Base-by-base conservation (phyloP, 2,329 filamentous ascomycete species). In the Teratosphaeria viscida region DNA sequence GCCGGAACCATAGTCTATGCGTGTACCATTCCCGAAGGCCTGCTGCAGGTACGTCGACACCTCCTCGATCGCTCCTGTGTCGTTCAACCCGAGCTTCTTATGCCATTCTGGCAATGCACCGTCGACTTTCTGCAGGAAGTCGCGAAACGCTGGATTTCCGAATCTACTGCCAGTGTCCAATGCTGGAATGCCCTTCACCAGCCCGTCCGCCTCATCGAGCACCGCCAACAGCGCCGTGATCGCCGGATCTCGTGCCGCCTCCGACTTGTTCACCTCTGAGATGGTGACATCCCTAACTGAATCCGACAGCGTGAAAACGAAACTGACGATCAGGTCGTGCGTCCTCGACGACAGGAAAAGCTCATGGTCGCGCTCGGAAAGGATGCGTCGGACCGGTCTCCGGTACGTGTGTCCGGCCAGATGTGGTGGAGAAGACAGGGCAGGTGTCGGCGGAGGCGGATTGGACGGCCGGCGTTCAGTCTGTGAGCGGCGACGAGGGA, bases 1-100 rank as follows among this genome's bases (percentile, higher is more conserved):
- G 2, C 94, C 94, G 0, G 91, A 96, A 56, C 94, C 94, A 73
- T 99, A 99, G 77, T 99, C 94, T 69, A 99, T 94, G 49, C 92
- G 84, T 57, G 83, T 83, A 53, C 86, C 83, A 71, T 95, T 96
- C 54, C 94, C 94, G 65, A 97, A 92, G 0, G 89, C 87, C 69
- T 95, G 83, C 63, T 82, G 77, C 37, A 99, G 81, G 74, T 99
- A 99, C 34, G 86, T 84, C 0, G 87, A 86, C 5, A 88, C 78
- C 72, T 99, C 94, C 2, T 81, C 75, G 55, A 87, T 79, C 14
- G 87, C 87, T 0, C 73, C 73, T 4, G 39, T 37, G 16, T 78
- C 72, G 2, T 73, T 68, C 8, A 89, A 62, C 5, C 82, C 82
- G 1, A 92, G 78, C 53, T 74, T 72, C 37, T 75, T 71, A 70